phyloP scores from a whole-genome alignment of 768 basidiomycete genomes.

The Serpula lacrymans region DNA sequence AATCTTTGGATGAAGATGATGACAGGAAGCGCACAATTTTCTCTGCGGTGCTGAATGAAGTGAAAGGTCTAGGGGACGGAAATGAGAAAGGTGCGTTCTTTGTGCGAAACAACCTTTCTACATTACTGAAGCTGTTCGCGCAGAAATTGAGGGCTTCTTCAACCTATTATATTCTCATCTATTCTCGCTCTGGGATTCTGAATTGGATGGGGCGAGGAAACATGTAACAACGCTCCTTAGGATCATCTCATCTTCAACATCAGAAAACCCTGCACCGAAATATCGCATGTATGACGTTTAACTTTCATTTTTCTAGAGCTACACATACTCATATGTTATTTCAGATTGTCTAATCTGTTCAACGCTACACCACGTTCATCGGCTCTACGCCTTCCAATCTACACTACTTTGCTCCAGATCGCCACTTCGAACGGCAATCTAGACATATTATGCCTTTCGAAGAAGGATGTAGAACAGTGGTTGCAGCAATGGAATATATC shows the following conservation, averaged over 20 bases:
- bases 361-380: slow-evolving; percentile 70
- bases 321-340: neutral
- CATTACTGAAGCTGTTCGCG: slow-evolving; percentile 5
- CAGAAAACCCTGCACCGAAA: slow-evolving; percentile 56
- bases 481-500: slow-evolving; percentile 71
- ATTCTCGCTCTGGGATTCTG: slow-evolving; percentile 52
- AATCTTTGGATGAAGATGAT: slow-evolving; percentile 52
- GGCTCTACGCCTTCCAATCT: slow-evolving; percentile 59
- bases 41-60: slow-evolving; percentile 55
- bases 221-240: slow-evolving; percentile 48
- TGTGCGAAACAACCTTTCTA: neutral
- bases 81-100: slow-evolving; percentile 64
- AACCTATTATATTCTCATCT: slow-evolving; percentile 77
- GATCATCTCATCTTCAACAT: slow-evolving; percentile 51
- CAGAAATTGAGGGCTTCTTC: slow-evolving; percentile 87
- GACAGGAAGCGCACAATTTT: slow-evolving; percentile 52
- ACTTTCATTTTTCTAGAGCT: neutral
- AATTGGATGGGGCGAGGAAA: slow-evolving; percentile 52
- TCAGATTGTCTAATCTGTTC: slow-evolving; percentile 78
- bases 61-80: slow-evolving; percentile 72
- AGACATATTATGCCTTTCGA: slow-evolving; percentile 55
- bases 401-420: slow-evolving; percentile 55
- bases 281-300: slow-evolving; percentile 60
- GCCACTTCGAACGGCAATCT: slow-evolving; percentile 62
- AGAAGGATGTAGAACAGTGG: slow-evolving; percentile 70